Percentiles rank a stretch among this genome's conserved stretches.
phyloP scores from a whole-genome alignment of 176 grass and related monocot genomes.

The Cocos nucifera region DNA sequence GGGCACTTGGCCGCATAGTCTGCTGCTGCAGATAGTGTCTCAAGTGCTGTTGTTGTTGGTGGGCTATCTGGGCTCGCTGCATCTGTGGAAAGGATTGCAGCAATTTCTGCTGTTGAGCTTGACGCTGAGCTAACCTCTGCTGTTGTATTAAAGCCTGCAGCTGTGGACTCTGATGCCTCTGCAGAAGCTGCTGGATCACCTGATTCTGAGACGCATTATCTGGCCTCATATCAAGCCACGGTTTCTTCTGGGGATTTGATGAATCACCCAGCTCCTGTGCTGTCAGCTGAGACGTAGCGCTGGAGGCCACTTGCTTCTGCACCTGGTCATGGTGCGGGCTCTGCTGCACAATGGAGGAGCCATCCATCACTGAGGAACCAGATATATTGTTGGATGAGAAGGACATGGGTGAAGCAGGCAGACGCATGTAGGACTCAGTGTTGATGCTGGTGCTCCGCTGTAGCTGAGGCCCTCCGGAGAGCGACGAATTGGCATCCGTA shows the following conservation, averaged over 20 bases:
- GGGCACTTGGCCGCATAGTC: conserved; percentile 38
- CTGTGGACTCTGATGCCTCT: conserved; percentile 64
- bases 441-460: conserved; percentile 84
- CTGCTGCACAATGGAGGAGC: conserved; percentile 73
- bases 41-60: conserved; percentile 51
- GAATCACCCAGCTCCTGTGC: conserved; percentile 19
- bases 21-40: conserved; percentile 45
- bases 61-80: conserved; percentile 41
- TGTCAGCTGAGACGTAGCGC: conserved; percentile 74
- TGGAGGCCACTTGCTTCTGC: conserved; percentile 67
- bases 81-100: conserved; percentile 67
- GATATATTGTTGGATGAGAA: conserved; percentile 99
- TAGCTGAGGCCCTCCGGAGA: conserved; percentile 73
- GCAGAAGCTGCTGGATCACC: conserved; percentile 61
- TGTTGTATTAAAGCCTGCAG: conserved; percentile 74
- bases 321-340: conserved; percentile 63
- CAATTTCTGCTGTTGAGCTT: conserved; percentile 66
- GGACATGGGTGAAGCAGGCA: conserved; percentile 95
- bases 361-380: conserved; percentile 86
- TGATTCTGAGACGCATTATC: conserved; percentile 63
- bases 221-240: conserved; percentile 54
- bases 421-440: conserved; percentile 74
- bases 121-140: conserved; percentile 43
- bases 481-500: conserved; percentile 78
- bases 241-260: conserved; percentile 71